Evolutionary conservation across 306 rosid genomes (phyloP).

Genomic region (Sechiopsis laciniata): DNA sequence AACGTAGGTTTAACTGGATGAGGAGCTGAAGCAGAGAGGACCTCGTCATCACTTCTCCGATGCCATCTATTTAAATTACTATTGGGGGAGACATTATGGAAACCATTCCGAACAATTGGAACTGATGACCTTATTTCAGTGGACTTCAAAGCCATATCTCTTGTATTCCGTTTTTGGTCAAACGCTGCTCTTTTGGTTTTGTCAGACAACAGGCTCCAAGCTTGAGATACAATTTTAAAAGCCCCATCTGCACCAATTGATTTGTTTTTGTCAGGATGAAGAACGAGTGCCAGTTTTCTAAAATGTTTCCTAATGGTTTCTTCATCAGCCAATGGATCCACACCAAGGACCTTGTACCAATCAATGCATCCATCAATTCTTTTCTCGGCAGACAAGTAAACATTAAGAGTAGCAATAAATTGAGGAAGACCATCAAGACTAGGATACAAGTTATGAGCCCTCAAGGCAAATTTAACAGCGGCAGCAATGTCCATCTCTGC

Average conservation of each 20-base stretch:
- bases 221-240: constrained; percentile 56
- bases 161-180: constrained; percentile 35
- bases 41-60: constrained; percentile 28
- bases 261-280: constrained; percentile 79
- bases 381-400: constrained; percentile 54
- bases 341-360: constrained; percentile 72
- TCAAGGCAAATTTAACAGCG: constrained; percentile 56
- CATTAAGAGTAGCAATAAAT: constrained; percentile 52
- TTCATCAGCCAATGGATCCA: constrained; percentile 48
- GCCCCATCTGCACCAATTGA: constrained; percentile 77
- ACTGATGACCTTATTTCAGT: constrained; percentile 26
- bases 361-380: constrained; percentile 43
- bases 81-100: constrained; percentile 23
- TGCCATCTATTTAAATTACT: constrained; percentile 28
- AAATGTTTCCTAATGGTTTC: constrained; percentile 51
- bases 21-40: constrained; percentile 26
- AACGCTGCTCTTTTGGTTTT: constrained; percentile 34
- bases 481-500: constrained; percentile 33
- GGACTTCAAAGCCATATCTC: constrained; percentile 21
- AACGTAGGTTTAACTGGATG: constrained; percentile 37
- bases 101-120: constrained; percentile 36
- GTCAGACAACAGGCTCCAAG: constrained; percentile 59
- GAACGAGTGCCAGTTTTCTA: constrained; percentile 45
- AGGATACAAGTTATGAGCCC: constrained; percentile 55
- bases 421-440: constrained; percentile 54